Conservation (phyloP, 139 green algal genomes). For the Closterium sp. region DNA sequence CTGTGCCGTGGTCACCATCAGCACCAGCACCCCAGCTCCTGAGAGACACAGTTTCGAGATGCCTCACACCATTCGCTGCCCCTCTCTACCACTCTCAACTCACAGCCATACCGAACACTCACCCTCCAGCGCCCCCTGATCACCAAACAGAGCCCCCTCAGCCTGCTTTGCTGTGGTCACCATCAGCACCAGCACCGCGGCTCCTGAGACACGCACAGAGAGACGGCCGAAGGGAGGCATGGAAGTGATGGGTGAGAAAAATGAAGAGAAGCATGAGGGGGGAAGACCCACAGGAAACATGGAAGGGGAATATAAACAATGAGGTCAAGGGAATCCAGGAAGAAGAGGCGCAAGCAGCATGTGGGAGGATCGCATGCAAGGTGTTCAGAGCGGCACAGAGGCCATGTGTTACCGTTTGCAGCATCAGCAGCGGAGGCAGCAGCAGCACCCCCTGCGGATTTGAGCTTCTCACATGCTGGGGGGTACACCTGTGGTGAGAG, state of each 20-base stretch:
- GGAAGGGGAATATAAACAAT: no score
- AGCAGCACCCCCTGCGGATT: background rate
- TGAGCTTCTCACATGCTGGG: background rate
- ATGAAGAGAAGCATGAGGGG: no score
- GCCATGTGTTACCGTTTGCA: background rate
- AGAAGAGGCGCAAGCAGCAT: background rate
- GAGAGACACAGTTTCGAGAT: no score
- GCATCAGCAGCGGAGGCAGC: background rate
- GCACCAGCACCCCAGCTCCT: no score
- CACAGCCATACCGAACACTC: background rate
- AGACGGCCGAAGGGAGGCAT: background rate
- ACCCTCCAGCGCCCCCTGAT: background rate
- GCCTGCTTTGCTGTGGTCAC: slow-evolving; percentile 46
- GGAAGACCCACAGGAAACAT: no score
- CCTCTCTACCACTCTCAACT: no score
- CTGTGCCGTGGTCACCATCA: no score
- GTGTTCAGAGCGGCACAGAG: background rate
- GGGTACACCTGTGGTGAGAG: background rate
- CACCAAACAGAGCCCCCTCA: slow-evolving; percentile 45
- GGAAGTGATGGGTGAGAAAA: no score
- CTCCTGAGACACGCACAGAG: slow-evolving; percentile 15
- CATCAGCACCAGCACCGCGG: slow-evolving; percentile 45
- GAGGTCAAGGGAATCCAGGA: background rate
- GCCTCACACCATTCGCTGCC: no score
- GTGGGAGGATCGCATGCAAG: background rate